Conservation (phyloP, 1,284 basidiomycete genomes). For the Cutaneotrichosporon mucoides region DNA sequence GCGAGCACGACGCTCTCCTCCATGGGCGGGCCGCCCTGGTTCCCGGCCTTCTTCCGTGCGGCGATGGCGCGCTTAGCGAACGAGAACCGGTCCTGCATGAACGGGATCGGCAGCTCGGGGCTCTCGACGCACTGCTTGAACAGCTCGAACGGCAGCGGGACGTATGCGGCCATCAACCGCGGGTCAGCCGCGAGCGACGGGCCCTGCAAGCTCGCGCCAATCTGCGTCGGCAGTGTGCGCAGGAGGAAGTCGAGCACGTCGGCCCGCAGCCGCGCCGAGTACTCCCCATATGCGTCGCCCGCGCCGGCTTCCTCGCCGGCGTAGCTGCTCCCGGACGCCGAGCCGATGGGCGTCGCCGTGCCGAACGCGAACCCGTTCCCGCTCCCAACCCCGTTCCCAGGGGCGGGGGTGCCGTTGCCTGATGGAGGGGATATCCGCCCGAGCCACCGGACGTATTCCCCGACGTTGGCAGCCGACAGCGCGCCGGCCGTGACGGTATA, state of each 20-base stretch:
- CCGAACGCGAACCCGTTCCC: conserved; percentile 18
- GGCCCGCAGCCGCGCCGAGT: conserved; percentile 28
- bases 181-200: conserved; percentile 21
- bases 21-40: conserved; percentile 55
- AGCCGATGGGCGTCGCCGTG: background rate
- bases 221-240: conserved; percentile 60
- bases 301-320: conserved; percentile 20
- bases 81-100: conserved; percentile 77
- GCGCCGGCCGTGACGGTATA: conserved; percentile 70
- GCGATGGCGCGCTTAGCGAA: conserved; percentile 85
- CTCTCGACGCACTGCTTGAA: conserved; percentile 45
- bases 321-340: conserved; percentile 44
- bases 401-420: background rate
- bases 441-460: conserved; percentile 70
- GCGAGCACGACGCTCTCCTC: conserved; percentile 77
- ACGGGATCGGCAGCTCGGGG: conserved; percentile 41
- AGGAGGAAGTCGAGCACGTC: conserved; percentile 57
- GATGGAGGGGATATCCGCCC: conserved; percentile 22
- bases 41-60: conserved; percentile 59
- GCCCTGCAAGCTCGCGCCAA: conserved; percentile 45
- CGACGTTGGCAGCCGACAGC: conserved; percentile 66
- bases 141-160: conserved; percentile 45
- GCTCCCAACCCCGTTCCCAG: conserved; percentile 6
- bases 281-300: conserved; percentile 33
- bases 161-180: conserved; percentile 40